Evolutionary conservation across 78 protist genomes (phyloP).

Genomic region (Acrasis kona): DNA sequence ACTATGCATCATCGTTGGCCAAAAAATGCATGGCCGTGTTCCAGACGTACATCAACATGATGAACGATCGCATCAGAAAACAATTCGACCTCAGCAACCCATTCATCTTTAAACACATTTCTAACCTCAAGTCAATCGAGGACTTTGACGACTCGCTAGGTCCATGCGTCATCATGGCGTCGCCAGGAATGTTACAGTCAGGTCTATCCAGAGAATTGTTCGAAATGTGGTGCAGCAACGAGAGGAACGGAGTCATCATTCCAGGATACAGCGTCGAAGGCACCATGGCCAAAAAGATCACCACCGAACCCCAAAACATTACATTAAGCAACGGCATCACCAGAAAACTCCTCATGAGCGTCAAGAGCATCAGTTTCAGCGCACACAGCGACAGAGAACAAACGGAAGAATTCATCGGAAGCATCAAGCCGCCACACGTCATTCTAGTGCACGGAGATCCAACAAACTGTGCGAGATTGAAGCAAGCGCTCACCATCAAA

Average conservation of each 20-base stretch:
- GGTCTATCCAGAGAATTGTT: constrained; percentile 82
- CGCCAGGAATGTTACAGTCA: constrained; percentile 87
- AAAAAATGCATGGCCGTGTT: constrained; percentile 72
- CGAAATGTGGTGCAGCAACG: constrained; percentile 73
- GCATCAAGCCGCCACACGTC: constrained; percentile 54
- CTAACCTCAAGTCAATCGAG: constrained; percentile 35
- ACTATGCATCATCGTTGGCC: constrained; percentile 82
- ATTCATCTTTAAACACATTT: constrained; percentile 75
- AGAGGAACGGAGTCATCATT: constrained; percentile 68
- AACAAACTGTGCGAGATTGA: constrained; percentile 57
- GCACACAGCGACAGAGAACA: constrained; percentile 91
- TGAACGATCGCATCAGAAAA: constrained; percentile 71
- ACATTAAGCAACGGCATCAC: constrained; percentile 10
- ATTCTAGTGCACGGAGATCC: constrained; percentile 88
- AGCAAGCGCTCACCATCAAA: constrained; percentile 22
- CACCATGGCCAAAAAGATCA: constrained; percentile 69
- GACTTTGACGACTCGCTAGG: constrained; percentile 59
- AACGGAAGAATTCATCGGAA: constrained; percentile 67
- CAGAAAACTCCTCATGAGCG: constrained; percentile 39
- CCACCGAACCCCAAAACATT: constrained; percentile 16
- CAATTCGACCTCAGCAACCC: constrained; percentile 69
- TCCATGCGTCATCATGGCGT: constrained; percentile 88
- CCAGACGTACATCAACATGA: constrained; percentile 71
- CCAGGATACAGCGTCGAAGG: constrained; percentile 91
- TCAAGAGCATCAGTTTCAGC: constrained; percentile 71